These are phyloP conservation scores for Cyclocybe cylindracea DNA, from an alignment of 768 basidiomycete genomes.

Conservation along the genomic window DNA sequence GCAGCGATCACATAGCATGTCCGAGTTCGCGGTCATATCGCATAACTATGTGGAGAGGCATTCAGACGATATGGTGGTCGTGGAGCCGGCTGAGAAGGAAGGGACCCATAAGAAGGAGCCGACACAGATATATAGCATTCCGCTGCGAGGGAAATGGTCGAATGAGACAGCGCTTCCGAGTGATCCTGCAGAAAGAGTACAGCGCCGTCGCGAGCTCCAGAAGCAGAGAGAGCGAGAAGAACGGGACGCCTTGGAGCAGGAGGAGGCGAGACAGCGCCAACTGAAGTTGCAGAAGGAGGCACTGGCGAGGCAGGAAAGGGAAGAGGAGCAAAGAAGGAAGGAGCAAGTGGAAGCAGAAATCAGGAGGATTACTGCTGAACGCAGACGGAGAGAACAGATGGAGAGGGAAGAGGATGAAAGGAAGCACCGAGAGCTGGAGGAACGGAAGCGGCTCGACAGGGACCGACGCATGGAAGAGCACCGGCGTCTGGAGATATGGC, in stretches of 20 bases:
- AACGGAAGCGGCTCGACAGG: slow-evolving; percentile 46
- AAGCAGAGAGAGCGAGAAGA: slow-evolving; percentile 43
- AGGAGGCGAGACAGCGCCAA: slow-evolving; percentile 41
- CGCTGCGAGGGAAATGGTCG: slow-evolving; percentile 39
- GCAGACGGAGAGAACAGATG: slow-evolving; percentile 36
- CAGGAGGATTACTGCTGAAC: slow-evolving; percentile 33
- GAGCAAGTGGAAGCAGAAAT: slow-evolving; percentile 42
- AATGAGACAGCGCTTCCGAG: slow-evolving; percentile 19
- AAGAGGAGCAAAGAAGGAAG: slow-evolving; percentile 44
- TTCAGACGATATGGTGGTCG: slow-evolving; percentile 26
- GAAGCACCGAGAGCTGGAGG: slow-evolving; percentile 43
- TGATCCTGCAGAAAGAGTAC: slow-evolving; percentile 36
- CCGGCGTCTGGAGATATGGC: slow-evolving; percentile 52
- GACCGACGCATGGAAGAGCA: slow-evolving; percentile 53
- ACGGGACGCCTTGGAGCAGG: slow-evolving; percentile 41
- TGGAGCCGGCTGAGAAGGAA: slow-evolving; percentile 14
- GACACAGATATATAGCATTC: slow-evolving; percentile 18
- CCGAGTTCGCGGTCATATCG: slow-evolving; percentile 42
- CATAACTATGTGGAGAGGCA: slow-evolving; percentile 22
- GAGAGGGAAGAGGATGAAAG: slow-evolving; percentile 50
- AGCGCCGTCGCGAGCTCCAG: slow-evolving; percentile 30
- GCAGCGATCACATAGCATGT: slow-evolving; percentile 35
- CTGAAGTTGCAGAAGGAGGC: slow-evolving; percentile 46
- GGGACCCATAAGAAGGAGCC: slow-evolving; percentile 3
- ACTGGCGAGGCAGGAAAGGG: slow-evolving; percentile 36